Evolutionary conservation across 2,329 filamentous ascomycete genomes (phyloP).

Genomic region (Diaporthe aspalathi): DNA sequence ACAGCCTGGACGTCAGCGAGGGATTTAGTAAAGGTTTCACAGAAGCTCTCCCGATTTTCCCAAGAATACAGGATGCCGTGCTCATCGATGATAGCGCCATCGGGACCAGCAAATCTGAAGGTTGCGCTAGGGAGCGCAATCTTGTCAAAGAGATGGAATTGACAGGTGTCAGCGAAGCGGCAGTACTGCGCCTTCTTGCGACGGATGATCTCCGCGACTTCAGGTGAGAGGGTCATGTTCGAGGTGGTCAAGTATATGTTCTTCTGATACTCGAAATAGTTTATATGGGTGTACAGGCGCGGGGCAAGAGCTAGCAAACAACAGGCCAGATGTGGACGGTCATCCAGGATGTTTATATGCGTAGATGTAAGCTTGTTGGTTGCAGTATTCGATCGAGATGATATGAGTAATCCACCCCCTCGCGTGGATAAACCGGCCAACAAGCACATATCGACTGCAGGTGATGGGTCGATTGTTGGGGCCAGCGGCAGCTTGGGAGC

Average conservation of each 20-base stretch:
- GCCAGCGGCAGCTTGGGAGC: too few species aligned
- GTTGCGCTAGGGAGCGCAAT: constrained; percentile 42
- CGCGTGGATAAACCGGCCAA: background rate
- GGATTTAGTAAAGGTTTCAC: constrained; percentile 41
- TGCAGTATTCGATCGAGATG: background rate
- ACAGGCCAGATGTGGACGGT: background rate
- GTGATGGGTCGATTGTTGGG: background rate
- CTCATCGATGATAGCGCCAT: background rate
- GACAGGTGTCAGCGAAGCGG: constrained; percentile 45
- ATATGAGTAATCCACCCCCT: background rate
- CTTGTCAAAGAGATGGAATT: constrained; percentile 44
- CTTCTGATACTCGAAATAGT: background rate
- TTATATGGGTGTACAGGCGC: background rate
- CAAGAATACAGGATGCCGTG: constrained; percentile 24
- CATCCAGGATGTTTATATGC: background rate
- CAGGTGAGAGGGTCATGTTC: constrained; percentile 38
- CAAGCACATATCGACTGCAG: background rate
- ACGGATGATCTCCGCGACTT: constrained; percentile 43
- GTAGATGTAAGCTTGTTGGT: background rate
- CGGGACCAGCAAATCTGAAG: constrained; percentile 38
- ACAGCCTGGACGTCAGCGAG: constrained; percentile 41
- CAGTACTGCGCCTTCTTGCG: constrained; percentile 46
- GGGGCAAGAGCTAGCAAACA: background rate
- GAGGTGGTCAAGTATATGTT: background rate
- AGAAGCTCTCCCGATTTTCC: constrained; percentile 35